Conservation (phyloP, 2,329 filamentous ascomycete genomes). For the Neofusicoccum ribis region DNA sequence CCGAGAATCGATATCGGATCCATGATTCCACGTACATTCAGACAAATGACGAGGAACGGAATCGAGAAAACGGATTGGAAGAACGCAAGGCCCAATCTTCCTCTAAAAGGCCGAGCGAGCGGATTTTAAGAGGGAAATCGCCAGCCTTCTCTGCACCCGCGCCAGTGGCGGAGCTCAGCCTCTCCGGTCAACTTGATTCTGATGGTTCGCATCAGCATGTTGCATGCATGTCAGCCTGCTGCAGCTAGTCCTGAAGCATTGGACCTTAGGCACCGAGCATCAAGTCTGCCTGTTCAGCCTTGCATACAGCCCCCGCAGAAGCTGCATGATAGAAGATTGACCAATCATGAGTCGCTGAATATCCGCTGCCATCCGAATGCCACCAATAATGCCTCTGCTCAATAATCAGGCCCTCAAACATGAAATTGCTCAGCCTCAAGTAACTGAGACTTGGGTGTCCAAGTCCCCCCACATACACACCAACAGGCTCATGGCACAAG, state of each 20-base stretch:
- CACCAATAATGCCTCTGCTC: no score
- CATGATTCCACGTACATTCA: not conserved
- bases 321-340: not conserved
- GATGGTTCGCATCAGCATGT: not conserved
- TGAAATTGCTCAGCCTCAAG: no score
- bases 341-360: not conserved
- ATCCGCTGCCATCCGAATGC: conserved; percentile 22
- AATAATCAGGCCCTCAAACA: no score
- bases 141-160: not conserved
- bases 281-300: not conserved
- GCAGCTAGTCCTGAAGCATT: not conserved
- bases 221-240: not conserved
- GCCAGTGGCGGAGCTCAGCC: not conserved
- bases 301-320: not conserved
- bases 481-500: no score
- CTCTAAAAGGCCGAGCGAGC: not conserved
- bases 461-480: no score
- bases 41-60: no score
- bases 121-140: not conserved
- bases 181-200: not conserved
- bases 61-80: not conserved
- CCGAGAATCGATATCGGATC: not conserved
- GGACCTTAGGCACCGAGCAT: not conserved
- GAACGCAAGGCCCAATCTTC: not conserved
- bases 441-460: no score